These are phyloP conservation scores for Tetratostichococcus sp. DNA, from an alignment of 139 green algal genomes.

Conservation along the genomic window DNA sequence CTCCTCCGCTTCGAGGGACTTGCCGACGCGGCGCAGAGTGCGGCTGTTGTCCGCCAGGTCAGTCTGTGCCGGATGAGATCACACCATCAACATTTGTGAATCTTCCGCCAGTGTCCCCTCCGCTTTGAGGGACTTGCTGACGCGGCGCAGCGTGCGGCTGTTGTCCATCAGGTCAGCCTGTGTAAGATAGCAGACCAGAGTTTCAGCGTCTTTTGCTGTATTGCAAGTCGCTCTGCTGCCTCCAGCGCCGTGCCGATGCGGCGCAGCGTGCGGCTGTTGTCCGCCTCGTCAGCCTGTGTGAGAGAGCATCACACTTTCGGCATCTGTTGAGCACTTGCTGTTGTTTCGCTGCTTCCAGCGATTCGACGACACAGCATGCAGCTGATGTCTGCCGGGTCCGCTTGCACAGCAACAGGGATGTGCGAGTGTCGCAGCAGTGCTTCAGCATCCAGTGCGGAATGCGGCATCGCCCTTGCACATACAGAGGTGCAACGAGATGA, in stretches of 20 bases:
- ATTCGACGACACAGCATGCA: neutral
- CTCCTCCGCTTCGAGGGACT: conserved; percentile 11
- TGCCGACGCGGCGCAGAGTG: neutral
- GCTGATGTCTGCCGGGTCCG: neutral
- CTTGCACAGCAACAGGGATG: too few relatives aligned
- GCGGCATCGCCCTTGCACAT: too few relatives aligned
- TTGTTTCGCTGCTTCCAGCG: conserved; percentile 8
- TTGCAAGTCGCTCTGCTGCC: neutral
- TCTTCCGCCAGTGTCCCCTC: conserved; percentile 5
- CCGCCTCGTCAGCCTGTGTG: neutral
- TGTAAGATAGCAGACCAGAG: neutral
- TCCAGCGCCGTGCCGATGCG: conserved; percentile 6
- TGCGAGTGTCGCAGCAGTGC: too few relatives aligned
- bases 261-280: neutral
- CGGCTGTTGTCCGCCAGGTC: neutral
- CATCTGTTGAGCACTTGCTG: too few relatives aligned
- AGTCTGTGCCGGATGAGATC: neutral
- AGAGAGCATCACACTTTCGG: neutral
- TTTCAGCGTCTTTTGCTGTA: neutral
- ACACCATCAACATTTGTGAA: neutral
- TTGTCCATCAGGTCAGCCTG: neutral
- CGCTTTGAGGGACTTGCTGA: conserved; percentile 7
- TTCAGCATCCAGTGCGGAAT: too few relatives aligned
- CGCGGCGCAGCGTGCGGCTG: neutral
- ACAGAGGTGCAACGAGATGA: too few relatives aligned